These are phyloP conservation scores for Aquanectria penicillioides DNA, from an alignment of 2,329 filamentous ascomycete species.

Conservation along the genomic window DNA sequence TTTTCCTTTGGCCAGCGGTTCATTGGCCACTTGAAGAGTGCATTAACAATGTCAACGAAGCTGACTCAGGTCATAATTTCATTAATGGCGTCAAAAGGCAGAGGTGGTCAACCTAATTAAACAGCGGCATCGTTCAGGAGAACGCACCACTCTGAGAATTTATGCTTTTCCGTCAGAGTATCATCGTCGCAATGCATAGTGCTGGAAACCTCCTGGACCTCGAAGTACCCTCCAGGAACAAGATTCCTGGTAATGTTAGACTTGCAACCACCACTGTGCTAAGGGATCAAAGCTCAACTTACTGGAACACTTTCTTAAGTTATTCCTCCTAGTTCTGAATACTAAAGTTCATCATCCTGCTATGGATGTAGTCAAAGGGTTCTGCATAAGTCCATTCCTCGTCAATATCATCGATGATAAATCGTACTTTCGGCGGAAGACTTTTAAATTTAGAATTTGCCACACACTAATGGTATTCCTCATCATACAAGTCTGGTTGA, in stretches of 20 bases:
- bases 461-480: too few species aligned
- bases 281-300: neutral
- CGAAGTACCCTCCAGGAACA: conserved; percentile 26
- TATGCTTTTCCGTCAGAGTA: conserved; percentile 27
- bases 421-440: neutral
- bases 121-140: conserved; percentile 41
- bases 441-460: neutral
- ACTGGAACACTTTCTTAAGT: neutral
- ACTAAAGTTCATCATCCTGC: conserved; percentile 15
- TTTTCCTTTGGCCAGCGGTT: conserved; percentile 61
- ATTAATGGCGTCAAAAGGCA: conserved; percentile 32
- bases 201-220: conserved; percentile 32
- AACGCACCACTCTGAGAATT: conserved; percentile 36
- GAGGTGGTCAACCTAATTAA: conserved; percentile 41
- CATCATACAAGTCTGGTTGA: neutral
- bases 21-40: conserved; percentile 57
- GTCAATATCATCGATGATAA: conserved; percentile 4
- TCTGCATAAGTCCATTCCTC: conserved; percentile 6
- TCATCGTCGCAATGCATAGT: conserved; percentile 28
- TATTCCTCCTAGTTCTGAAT: neutral
- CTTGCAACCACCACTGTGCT: neutral
- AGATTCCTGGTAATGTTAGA: conserved; percentile 14
- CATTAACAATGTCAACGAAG: conserved; percentile 60
- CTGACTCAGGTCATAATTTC: conserved; percentile 56
- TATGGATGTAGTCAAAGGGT: conserved; percentile 9